These are phyloP conservation scores for Neophaeococcomyces mojaviensis DNA, from an alignment of 2,329 filamentous ascomycete species.

Conservation along the genomic window DNA sequence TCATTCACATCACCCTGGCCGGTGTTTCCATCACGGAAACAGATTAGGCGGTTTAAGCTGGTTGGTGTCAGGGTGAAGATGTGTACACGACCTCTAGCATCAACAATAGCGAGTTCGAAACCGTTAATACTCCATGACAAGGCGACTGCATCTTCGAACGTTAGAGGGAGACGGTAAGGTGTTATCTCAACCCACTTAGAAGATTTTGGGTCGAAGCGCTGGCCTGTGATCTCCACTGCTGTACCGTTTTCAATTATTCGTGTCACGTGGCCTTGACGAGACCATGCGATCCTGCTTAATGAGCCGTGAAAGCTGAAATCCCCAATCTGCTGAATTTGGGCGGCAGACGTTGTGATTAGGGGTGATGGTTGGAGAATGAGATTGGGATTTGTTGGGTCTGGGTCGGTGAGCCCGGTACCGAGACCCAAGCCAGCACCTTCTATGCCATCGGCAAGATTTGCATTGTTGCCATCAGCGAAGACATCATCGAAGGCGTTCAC, in stretches of 20 bases:
- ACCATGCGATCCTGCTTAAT: conserved; percentile 18
- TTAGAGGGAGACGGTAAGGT: conserved; percentile 13
- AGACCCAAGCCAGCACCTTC: no score
- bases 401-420: no score
- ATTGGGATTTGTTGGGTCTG: no score
- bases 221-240: conserved; percentile 15
- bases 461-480: no score
- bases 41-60: conserved; percentile 63
- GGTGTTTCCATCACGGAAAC: conserved; percentile 54
- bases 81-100: conserved; percentile 68
- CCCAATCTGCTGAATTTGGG: conserved; percentile 1
- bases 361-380: no score
- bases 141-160: conserved; percentile 47
- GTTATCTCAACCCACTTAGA: conserved; percentile 13
- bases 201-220: conserved; percentile 12
- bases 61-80: conserved; percentile 61
- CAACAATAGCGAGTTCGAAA: conserved; percentile 75
- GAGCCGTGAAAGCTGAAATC: conserved; percentile 15
- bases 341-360: neutral
- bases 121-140: conserved; percentile 72
- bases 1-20: conserved; percentile 60
- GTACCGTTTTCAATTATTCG: conserved; percentile 19
- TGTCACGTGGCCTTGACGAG: conserved; percentile 19
- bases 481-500: no score
- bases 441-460: no score